Evolutionary conservation across 768 basidiomycete genomes (phyloP).

Genomic region (Glaciozyma antarctica): DNA sequence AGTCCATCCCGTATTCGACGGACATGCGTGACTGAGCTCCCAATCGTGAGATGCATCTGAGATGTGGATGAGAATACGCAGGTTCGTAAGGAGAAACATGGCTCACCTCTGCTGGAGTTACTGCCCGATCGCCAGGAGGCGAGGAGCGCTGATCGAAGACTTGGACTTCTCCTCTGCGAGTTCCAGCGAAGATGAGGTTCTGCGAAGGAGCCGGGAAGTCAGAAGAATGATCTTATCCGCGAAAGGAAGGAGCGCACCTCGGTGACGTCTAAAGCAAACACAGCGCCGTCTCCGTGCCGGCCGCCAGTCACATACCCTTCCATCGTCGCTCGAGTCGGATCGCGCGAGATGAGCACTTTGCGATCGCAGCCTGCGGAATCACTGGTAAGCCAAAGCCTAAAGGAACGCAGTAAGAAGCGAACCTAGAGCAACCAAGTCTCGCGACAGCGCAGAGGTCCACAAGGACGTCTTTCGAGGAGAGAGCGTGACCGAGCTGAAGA

Average conservation of each 20-base stretch:
- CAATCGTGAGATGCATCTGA: slow-evolving; percentile 10
- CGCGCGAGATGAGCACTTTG: slow-evolving; percentile 14
- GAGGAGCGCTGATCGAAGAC: slow-evolving; percentile 16
- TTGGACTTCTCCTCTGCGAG: slow-evolving; percentile 8
- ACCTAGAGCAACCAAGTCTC: slow-evolving; percentile 18
- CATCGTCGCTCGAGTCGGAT: slow-evolving; percentile 4
- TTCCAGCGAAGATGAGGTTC: slow-evolving; percentile 16
- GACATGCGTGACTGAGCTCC: slow-evolving; percentile 18
- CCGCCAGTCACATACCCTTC: slow-evolving; percentile 18
- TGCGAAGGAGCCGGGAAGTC: not conserved
- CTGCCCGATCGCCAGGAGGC: not conserved
- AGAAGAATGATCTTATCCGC: accelerated
- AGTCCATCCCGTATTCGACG: slow-evolving; percentile 4
- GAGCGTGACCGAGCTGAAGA: slow-evolving; percentile 14
- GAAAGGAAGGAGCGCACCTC: slow-evolving; percentile 1
- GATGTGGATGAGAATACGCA: not conserved
- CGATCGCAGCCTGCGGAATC: slow-evolving; percentile 14
- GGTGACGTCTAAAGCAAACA: slow-evolving; percentile 23
- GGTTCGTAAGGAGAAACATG: not conserved
- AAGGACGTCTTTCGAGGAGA: slow-evolving; percentile 25
- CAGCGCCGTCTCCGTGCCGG: slow-evolving; percentile 21
- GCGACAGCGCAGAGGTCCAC: slow-evolving; percentile 25
- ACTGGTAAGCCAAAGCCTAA: too few relatives aligned
- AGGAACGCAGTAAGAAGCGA: not conserved
- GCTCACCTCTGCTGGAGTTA: slow-evolving; percentile 9